These are phyloP conservation scores for Acorus gramineus DNA, from an alignment of 106 monocot genomes.

Conservation along the genomic window DNA sequence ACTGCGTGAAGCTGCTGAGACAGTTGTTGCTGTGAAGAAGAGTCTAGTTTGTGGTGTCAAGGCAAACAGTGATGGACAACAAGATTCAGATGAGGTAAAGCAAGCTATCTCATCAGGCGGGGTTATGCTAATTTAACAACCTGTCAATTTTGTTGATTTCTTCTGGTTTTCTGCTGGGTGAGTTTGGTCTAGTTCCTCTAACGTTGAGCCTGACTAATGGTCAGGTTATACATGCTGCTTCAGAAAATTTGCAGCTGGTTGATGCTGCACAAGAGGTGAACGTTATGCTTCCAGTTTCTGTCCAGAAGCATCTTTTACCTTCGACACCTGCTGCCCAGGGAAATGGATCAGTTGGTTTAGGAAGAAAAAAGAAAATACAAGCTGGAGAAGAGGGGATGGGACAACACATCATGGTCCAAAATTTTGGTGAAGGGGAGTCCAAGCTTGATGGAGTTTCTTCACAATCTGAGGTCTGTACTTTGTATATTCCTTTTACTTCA, in stretches of 20 bases:
- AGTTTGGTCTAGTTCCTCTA: background rate
- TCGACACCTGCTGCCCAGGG: background rate
- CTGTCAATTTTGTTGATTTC: background rate
- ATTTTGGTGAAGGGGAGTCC: background rate
- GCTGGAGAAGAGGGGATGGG: background rate
- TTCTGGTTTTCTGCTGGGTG: background rate
- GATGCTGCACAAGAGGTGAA: no score
- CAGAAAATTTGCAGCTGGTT: conserved; percentile 3
- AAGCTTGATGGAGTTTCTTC: background rate
- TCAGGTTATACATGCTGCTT: background rate
- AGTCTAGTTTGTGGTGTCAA: background rate
- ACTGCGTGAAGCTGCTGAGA: conserved; percentile 14
- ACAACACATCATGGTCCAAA: background rate
- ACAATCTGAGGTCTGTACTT: conserved; percentile 2
- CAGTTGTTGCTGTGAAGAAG: conserved; percentile 13
- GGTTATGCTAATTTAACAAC: background rate
- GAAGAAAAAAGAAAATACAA: conserved; percentile 6
- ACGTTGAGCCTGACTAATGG: background rate
- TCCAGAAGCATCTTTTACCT: no score
- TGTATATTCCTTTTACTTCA: no score
- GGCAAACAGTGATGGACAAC: no score
- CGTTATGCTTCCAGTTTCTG: no score
- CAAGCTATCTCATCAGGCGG: background rate
- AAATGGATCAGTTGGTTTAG: conserved; percentile 9
- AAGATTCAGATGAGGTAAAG: background rate